These are phyloP conservation scores for Cyanodermella asteris DNA, from an alignment of 2,329 filamentous ascomycete species.

Conservation along the genomic window DNA sequence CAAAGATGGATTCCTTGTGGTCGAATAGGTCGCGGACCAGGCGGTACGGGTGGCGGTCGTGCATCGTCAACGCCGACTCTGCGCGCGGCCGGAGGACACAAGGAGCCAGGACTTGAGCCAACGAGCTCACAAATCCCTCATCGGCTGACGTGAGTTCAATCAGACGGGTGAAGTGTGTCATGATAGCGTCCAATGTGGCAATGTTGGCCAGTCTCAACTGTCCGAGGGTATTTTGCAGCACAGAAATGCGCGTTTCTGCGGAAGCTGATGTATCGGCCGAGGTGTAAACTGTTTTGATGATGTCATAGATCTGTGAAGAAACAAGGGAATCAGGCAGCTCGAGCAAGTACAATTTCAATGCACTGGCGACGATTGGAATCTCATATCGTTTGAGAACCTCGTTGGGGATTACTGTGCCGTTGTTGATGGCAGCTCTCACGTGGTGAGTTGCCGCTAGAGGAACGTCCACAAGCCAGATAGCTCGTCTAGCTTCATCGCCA, in stretches of 20 bases:
- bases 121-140: constrained; percentile 54
- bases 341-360: constrained; percentile 81
- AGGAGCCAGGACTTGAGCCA: constrained; percentile 56
- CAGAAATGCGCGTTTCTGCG: constrained; percentile 61
- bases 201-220: constrained; percentile 93
- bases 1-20: constrained; percentile 89
- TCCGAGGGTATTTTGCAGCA: constrained; percentile 86
- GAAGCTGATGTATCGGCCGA: constrained; percentile 55
- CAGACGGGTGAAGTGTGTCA: constrained; percentile 91
- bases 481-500: constrained; percentile 77
- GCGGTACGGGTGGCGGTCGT: constrained; percentile 81
- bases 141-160: constrained; percentile 94
- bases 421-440: constrained; percentile 63
- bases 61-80: constrained; percentile 80
- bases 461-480: constrained; percentile 87
- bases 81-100: constrained; percentile 72
- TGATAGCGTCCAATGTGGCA: constrained; percentile 91
- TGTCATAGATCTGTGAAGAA: constrained; percentile 95
- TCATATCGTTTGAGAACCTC: constrained; percentile 74
- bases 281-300: constrained; percentile 89
- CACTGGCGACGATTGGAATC: constrained; percentile 77
- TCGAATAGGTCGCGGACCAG: constrained; percentile 79
- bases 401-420: constrained; percentile 55
- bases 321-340: constrained; percentile 96
- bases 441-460: constrained; percentile 68